These are phyloP conservation scores for Solanum hybrid DNA, from an alignment of 305 asterid genomes.

Conservation along the genomic window DNA sequence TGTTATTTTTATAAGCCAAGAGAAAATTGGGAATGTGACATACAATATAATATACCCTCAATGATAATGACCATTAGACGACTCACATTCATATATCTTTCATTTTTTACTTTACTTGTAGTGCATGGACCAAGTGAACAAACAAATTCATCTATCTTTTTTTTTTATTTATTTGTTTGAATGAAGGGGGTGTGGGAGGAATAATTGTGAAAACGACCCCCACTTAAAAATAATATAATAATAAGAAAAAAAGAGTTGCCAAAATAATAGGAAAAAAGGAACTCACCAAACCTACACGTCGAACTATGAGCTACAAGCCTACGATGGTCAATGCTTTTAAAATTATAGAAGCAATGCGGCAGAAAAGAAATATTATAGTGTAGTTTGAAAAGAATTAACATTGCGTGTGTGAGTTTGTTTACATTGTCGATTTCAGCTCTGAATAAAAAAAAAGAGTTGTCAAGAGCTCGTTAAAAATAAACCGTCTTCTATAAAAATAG, in stretches of 20 bases:
- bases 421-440: no score
- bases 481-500: not conserved
- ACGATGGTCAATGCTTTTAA: not conserved
- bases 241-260: not conserved
- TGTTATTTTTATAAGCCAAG: not conserved
- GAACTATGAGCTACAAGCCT: not conserved
- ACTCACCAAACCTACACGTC: not conserved
- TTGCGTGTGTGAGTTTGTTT: not conserved
- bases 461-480: not conserved
- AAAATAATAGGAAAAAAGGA: not conserved
- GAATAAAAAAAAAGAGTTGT: not conserved
- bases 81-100: not conserved
- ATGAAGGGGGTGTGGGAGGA: not conserved
- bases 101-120: not conserved
- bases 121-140: constrained; percentile 5
- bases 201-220: not conserved
- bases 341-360: not conserved
- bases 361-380: not conserved
- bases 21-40: not conserved
- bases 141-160: not conserved
- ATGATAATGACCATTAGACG: not conserved
- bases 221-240: not conserved
- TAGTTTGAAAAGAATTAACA: not conserved
- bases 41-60: not conserved
- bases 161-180: not conserved